Conservation (phyloP, 306 rosid genomes). For the Medicago lupulina region DNA sequence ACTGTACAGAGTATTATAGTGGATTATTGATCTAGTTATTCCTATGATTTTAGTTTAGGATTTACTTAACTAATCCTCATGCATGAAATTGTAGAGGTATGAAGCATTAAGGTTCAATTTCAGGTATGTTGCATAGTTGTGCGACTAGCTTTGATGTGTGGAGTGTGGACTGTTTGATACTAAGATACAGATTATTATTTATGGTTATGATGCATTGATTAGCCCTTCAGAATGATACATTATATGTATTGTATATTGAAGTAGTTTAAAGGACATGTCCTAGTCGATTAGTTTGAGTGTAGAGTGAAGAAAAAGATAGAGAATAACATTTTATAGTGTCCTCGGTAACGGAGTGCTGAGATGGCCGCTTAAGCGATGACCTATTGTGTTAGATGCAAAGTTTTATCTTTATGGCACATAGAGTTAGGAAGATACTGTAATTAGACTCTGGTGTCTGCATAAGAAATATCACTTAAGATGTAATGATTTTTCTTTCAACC, state of each 20-base stretch:
- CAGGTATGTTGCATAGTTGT: background rate
- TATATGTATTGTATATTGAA: background rate
- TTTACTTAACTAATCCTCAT: background rate
- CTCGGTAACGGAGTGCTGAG: background rate
- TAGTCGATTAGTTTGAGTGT: background rate
- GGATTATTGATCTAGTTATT: background rate
- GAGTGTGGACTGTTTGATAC: background rate
- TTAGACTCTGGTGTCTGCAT: too few relatives aligned
- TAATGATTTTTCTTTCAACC: too few relatives aligned
- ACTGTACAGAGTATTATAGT: background rate
- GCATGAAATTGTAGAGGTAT: background rate
- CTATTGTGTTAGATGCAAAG: background rate
- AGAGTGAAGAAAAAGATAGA: background rate
- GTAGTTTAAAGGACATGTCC: too few relatives aligned
- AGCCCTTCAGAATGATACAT: background rate
- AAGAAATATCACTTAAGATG: too few relatives aligned
- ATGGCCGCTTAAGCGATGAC: background rate
- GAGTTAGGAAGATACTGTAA: too few relatives aligned
- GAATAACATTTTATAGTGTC: background rate
- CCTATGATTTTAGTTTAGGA: background rate
- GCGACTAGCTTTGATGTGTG: background rate
- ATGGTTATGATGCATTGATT: background rate
- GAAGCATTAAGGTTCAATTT: background rate
- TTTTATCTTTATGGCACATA: background rate
- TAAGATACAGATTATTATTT: background rate